Conservation (phyloP, 495 filamentous ascomycete genomes). For the Hypoxylon lienhwacheense region DNA sequence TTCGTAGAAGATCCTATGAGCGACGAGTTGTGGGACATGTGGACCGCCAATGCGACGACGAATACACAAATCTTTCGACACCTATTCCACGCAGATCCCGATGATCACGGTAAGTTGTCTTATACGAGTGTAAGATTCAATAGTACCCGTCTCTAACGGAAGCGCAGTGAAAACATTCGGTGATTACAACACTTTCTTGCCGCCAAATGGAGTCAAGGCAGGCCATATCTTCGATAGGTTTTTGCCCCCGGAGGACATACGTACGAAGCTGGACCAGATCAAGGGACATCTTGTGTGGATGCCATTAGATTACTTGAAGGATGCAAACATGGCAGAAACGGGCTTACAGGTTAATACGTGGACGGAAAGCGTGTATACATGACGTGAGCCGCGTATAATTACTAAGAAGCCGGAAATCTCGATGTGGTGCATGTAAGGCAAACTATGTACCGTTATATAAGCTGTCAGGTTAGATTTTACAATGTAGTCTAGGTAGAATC, state of each 20-base stretch:
- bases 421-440: no score
- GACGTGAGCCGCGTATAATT: constrained; percentile 8
- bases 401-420: not conserved
- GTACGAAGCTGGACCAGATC: constrained; percentile 73
- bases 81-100: constrained; percentile 91
- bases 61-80: constrained; percentile 86
- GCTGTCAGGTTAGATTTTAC: no score
- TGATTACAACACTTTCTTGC: constrained; percentile 80
- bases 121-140: not conserved
- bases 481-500: no score
- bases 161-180: constrained; percentile 75
- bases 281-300: constrained; percentile 95
- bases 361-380: constrained; percentile 55
- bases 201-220: constrained; percentile 67
- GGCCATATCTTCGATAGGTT: constrained; percentile 84
- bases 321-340: constrained; percentile 88
- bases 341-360: constrained; percentile 60
- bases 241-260: constrained; percentile 67
- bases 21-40: constrained; percentile 81
- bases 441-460: no score
- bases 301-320: constrained; percentile 81
- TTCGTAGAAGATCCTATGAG: constrained; percentile 81
- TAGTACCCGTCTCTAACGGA: not conserved
- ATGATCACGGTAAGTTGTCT: constrained; percentile 66
- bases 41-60: constrained; percentile 72